Base-by-base conservation (phyloP, 192 early-diverging fungal genomes). In the Backusella tarrabulga region DNA sequence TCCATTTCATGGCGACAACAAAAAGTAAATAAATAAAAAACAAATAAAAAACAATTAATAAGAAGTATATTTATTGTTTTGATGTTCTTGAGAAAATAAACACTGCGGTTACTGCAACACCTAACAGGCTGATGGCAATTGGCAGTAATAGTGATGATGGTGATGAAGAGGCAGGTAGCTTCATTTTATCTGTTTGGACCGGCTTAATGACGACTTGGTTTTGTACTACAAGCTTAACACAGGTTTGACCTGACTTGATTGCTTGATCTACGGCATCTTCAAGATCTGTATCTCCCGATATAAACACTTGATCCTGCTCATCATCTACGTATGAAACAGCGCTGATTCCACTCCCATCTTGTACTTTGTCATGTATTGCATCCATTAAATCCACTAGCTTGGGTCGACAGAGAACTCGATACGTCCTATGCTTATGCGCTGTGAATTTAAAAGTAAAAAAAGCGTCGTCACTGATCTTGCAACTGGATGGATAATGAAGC, bases 21-120 rank as follows among this genome's bases (percentile, higher is more conserved):
- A 63, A 56, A 21, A 21, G 6, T 3, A 63, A 63, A 9, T 23
- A 56, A 29, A 26, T 23, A 14, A 2, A 23, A 29, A 63, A 63
- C n/a, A 63, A 63, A 63, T 29, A 29, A 26, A 63, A 63, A 63
- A 63, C 21, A 63, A 63, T 63, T 63, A 26, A 63, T 63, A 63
- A 56, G 3, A 26, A 29, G 9, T 11, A 12, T 63, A 26, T 63
- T 63, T 63, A 63, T 63, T 63, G 56, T 63, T 63, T 63, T 63
- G 56, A 63, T 63, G 12, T 14, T 63, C 11, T 63, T 63, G 56
- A 63, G 9, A 23, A 63, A 63, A 63, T 29, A 29, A 63, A 63
- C 9, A 14, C 21, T 26, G 26, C 19, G 7, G 21, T 23, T 9
- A 56, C 21, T 6, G 54, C 26, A 63, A 63, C 8, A 26, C 56